A percentile compares a stretch with the other conserved stretches of the same genome.
Conservation (phyloP, 768 basidiomycete genomes). For the Tulasnella sp. region DNA sequence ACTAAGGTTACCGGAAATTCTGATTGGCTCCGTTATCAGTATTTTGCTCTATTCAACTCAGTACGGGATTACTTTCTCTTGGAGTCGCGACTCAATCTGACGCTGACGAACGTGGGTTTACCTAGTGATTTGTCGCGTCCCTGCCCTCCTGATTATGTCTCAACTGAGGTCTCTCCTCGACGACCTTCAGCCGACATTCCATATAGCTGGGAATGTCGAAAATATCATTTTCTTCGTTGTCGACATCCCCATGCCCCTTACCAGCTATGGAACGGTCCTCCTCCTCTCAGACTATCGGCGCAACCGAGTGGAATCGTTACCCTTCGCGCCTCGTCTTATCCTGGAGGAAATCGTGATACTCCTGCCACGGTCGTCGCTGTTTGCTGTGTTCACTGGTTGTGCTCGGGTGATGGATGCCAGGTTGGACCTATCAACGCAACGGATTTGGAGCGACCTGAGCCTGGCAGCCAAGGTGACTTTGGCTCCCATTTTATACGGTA, state of each 20-base stretch:
- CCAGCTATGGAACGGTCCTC: neutral
- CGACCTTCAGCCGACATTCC: neutral
- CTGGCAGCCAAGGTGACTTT: neutral
- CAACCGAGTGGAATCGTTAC: neutral
- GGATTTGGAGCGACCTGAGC: neutral
- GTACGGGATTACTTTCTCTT: too few relatives aligned
- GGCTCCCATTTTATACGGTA: neutral
- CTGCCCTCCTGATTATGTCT: neutral
- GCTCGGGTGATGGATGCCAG: neutral
- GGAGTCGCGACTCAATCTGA: too few relatives aligned
- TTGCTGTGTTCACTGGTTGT: neutral
- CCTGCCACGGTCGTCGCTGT: neutral
- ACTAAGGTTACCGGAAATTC: too few relatives aligned
- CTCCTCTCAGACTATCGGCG: neutral
- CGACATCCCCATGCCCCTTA: neutral
- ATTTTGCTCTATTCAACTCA: too few relatives aligned
- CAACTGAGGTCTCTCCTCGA: neutral
- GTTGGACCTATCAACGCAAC: neutral
- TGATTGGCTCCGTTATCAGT: too few relatives aligned
- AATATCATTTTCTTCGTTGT: neutral
- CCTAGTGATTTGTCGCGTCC: neutral
- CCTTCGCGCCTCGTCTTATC: neutral
- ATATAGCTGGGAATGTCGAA: neutral
- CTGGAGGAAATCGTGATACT: neutral
- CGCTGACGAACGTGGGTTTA: too few relatives aligned